Evolutionary conservation across 805 yeast species (phyloP).

Genomic region (Candida glaebosa): DNA sequence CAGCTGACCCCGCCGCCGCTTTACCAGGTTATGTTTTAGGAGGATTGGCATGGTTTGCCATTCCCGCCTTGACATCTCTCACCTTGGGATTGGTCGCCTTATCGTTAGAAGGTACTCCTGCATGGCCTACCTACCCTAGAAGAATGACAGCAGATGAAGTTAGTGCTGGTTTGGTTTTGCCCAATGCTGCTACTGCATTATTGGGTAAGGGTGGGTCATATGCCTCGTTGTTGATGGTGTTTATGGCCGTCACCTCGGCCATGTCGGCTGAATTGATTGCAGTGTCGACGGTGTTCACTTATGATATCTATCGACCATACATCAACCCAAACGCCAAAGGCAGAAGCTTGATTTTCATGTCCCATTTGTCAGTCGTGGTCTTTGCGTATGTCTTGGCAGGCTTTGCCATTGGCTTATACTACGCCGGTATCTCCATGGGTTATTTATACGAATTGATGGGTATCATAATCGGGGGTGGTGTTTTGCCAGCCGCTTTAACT

Average conservation of each 20-base stretch:
- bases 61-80: constrained; percentile 78
- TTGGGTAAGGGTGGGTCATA: constrained; percentile 89
- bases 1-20: constrained; percentile 79
- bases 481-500: constrained; percentile 69
- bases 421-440: constrained; percentile 84
- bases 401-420: constrained; percentile 75
- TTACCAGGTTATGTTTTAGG: constrained; percentile 86
- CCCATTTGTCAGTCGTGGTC: constrained; percentile 62
- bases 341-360: constrained; percentile 61
- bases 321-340: constrained; percentile 77
- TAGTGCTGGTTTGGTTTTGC: constrained; percentile 75
- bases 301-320: constrained; percentile 80
- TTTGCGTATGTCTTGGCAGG: constrained; percentile 70
- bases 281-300: constrained; percentile 80
- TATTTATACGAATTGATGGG: constrained; percentile 88
- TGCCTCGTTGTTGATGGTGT: constrained; percentile 71
- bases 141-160: constrained; percentile 65
- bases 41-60: constrained; percentile 88
- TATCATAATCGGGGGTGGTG: constrained; percentile 82
- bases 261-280: constrained; percentile 89
- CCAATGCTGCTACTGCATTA: constrained; percentile 77
- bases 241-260: constrained; percentile 92
- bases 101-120: constrained; percentile 63
- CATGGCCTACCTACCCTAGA: constrained; percentile 79
- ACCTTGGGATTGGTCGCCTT: constrained; percentile 85